Base-by-base conservation (phyloP, 306 rosid species). In the Herpetospermum pedunculosum region DNA sequence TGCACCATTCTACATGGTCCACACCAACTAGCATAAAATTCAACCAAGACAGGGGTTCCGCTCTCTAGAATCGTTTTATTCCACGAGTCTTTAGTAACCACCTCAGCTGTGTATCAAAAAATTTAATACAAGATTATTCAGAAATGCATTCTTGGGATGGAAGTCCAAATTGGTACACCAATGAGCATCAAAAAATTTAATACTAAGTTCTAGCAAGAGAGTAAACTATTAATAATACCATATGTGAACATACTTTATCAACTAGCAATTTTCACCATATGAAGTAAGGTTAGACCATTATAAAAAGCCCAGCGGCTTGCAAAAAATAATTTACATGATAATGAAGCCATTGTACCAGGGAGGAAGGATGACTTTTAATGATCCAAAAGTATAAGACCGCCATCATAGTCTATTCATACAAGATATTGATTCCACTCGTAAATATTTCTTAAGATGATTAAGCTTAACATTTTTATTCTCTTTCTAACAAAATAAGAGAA, bases 1-100 rank as follows among this genome's bases (percentile, higher is more conserved):
- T 89, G 96, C 16, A 93, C 96, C 96, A 93, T 93, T 87, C 88
- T 81, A 83, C 98, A 93, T 0, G 98, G 98, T 16, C 97, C 97
- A 37, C 98, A 93, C 98, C 97, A 91, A 81, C 86, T 89, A 2
- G 98, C 96, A 44, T 87, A 91, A 77, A 93, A 93, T 75, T 89
- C 96, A 28, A 93, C 96, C 2, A 93, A 88, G 40, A 93, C 98
- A 23, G 97, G 94, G 19, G 81, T 80, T 80, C 87, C 83, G 30
- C 97, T 85, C 35, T 84, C 84, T 72, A 91, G 76, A 49, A 91
- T 83, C 1, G 85, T 73, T 11, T 63, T 87, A 43, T 89, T 86
- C 97, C 98, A 93, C 4, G 86, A 82, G 65, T 86, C 91, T 77
- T 85, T 78, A 57, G 87, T 91, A 37, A 93, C 83, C 6, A 67